Base-by-base conservation (phyloP, 1,284 basidiomycete genomes). In the Wallemia mellicola region DNA sequence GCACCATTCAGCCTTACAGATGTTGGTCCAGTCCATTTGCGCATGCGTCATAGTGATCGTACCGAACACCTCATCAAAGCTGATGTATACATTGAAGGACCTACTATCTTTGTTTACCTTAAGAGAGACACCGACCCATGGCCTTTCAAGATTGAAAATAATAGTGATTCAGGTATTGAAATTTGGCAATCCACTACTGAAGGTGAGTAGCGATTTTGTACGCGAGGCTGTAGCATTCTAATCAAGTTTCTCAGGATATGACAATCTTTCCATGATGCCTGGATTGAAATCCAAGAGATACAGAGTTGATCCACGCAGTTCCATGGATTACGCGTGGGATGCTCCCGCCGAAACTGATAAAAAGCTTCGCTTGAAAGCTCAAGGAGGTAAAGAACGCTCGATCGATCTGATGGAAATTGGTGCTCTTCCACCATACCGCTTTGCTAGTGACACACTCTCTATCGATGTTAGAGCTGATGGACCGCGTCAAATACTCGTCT, bases 341-440 rank as follows among this genome's bases (percentile, higher is more conserved):
- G 81, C 78, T 63, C 94, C 94, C 1, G 86, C 89, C 9, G 80
- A 81, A 1, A 73, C 73, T 60, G 81, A 84, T 66, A 98, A 95
- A 73, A 81, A 80, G 64, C 75, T 99, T 48, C 71, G 79, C 59
- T 72, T 98, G 17, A 63, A 68, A 32, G 71, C 71, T 17, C 76
- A 81, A 60, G 80, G 81, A 56, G 76, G 77, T 19, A 72, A 77
- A 56, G 77, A 79, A n/a, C 77, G 86, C 38, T 73, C 77, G 25
- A 74, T 98, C 60, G 94, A 98, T 67, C 82, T 95, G 61, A 82
- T 95, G 79, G 94, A 96, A 70, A 98, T 99, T 55, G 94, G 94
- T 57, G 79, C 86, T 62, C 77, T 95, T 33, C 72, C 88, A 15
- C 94, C 94, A 0, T 89, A 94, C 74, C 86, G 79, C 68, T 84